phyloP scores from a whole-genome alignment of 2,329 filamentous ascomycete species.

The Aureobasidium mangrovei region DNA sequence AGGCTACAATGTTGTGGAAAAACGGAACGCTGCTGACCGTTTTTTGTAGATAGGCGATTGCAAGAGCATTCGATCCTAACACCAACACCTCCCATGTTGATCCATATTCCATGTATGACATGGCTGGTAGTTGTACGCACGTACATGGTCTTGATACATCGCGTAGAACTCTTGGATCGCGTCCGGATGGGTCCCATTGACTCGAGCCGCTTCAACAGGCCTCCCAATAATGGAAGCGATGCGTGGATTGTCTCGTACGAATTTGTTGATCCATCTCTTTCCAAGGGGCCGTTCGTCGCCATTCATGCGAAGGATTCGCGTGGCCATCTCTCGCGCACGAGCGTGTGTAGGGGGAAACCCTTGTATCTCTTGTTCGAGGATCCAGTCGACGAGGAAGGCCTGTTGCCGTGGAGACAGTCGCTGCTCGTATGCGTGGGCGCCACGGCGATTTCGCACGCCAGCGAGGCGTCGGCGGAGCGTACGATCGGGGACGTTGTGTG shows the following conservation, averaged over 20 bases:
- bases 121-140: not conserved
- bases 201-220: not conserved
- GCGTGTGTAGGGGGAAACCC: not conserved
- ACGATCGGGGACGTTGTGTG: not conserved
- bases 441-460: not conserved
- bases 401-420: not conserved
- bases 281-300: not conserved
- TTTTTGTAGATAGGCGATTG: too few relatives aligned
- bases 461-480: not conserved
- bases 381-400: slow-evolving; percentile 6
- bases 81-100: slow-evolving; percentile 3
- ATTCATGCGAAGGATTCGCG: not conserved
- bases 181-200: slow-evolving; percentile 5
- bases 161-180: slow-evolving; percentile 2
- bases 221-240: not conserved
- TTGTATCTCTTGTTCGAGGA: slow-evolving; percentile 1
- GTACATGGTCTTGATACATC: not conserved
- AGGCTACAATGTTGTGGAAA: too few relatives aligned
- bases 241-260: slow-evolving; percentile 1
- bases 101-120: slow-evolving; percentile 2
- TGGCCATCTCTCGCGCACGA: not conserved
- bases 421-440: not conserved
- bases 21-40: too few relatives aligned
- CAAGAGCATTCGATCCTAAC: too few relatives aligned
- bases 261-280: not conserved